Conservation (phyloP, 2,329 filamentous ascomycete species). For the Trichoderma oligosporum region DNA sequence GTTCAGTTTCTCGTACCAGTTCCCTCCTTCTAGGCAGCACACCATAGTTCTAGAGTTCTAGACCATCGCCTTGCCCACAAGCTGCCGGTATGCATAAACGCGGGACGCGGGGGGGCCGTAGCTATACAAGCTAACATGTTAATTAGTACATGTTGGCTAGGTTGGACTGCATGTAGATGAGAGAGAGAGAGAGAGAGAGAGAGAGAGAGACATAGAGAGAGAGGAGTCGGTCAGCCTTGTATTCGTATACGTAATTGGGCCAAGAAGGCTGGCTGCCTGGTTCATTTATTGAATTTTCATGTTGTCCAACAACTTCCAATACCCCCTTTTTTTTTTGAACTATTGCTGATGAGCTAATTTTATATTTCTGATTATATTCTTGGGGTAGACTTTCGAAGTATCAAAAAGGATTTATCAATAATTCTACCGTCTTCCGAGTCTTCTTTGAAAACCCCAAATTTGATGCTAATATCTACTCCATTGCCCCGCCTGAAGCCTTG, state of each 20-base stretch:
- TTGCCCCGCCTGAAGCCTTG: too few relatives aligned
- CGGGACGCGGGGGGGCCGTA: not conserved
- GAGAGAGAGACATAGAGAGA: too few relatives aligned
- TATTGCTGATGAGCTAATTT: not conserved
- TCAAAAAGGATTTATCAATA: too few relatives aligned
- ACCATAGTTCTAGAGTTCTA: slow-evolving; percentile 3
- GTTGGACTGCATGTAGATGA: not conserved
- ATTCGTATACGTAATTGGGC: not conserved
- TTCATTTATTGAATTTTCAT: not conserved
- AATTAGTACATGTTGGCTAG: not conserved
- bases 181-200: not conserved
- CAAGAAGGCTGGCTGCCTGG: slow-evolving; percentile 5
- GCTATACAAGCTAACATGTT: not conserved
- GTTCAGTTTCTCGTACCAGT: not conserved
- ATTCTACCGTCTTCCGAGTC: too few relatives aligned
- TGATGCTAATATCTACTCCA: too few relatives aligned
- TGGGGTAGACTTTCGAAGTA: too few relatives aligned
- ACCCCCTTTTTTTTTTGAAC: not conserved
- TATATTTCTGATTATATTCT: not conserved
- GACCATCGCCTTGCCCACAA: not conserved
- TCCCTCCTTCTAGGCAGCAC: not conserved
- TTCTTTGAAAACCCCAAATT: too few relatives aligned
- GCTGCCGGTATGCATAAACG: not conserved
- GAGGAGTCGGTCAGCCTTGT: not conserved
- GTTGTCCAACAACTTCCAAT: not conserved